Evolutionary conservation across 2,329 filamentous ascomycete species (phyloP).

Genomic region (Stagonosporopsis rhizophila): DNA sequence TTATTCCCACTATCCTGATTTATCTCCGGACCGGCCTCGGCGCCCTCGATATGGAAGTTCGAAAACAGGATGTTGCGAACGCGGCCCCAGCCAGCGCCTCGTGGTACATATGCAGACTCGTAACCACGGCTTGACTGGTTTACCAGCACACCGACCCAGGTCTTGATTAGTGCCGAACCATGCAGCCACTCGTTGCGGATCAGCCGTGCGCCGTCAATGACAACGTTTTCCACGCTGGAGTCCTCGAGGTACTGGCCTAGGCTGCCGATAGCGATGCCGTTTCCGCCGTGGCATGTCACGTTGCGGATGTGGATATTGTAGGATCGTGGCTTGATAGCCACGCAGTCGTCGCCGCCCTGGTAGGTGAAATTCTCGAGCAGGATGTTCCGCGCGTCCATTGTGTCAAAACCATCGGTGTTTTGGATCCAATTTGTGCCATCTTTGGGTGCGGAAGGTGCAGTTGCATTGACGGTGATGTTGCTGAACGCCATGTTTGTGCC

Average conservation of each 20-base stretch:
- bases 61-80: constrained; percentile 4
- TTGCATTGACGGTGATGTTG: constrained; percentile 7
- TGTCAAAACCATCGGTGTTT: constrained; percentile 8
- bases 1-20: constrained; percentile 10
- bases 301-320: constrained; percentile 4
- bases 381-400: constrained; percentile 7
- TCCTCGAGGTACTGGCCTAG: constrained; percentile 9
- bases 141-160: constrained; percentile 6
- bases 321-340: constrained; percentile 4
- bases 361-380: constrained; percentile 4
- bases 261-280: constrained; percentile 9
- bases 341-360: constrained; percentile 8
- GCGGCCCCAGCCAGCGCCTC: constrained; percentile 5
- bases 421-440: constrained; percentile 10
- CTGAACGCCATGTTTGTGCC: constrained; percentile 9
- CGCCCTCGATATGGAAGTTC: constrained; percentile 6
- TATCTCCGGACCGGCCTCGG: constrained; percentile 10
- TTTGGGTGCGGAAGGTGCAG: constrained; percentile 1
- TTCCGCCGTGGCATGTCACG: constrained; percentile 4
- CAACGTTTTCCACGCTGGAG: constrained; percentile 3
- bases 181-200: constrained; percentile 8
- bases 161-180: constrained; percentile 6
- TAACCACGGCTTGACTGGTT: constrained; percentile 9
- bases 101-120: constrained; percentile 2
- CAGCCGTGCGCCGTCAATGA: constrained; percentile 3